Evolutionary conservation across 2,329 filamentous ascomycete genomes (phyloP).

Genomic region (Fusarium sambucinum): DNA sequence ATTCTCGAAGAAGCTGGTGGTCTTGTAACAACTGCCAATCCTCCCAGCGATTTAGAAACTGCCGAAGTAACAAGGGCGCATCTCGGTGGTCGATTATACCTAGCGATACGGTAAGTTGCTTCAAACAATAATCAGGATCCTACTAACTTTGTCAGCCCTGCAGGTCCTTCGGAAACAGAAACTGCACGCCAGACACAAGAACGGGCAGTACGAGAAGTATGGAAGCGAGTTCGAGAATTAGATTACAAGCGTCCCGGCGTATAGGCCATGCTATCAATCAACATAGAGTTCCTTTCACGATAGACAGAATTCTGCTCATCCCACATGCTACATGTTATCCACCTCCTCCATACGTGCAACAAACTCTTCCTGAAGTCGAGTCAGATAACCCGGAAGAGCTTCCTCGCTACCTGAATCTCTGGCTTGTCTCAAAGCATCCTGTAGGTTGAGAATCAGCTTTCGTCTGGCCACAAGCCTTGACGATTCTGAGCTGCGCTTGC

Average conservation of each 20-base stretch:
- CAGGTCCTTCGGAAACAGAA: constrained; percentile 70
- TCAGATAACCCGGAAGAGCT: constrained; percentile 60
- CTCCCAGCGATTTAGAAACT: constrained; percentile 68
- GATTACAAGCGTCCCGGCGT: constrained; percentile 74
- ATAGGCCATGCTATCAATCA: constrained; percentile 7
- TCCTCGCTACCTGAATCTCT: constrained; percentile 71
- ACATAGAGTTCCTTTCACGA: not conserved
- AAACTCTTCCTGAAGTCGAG: constrained; percentile 76
- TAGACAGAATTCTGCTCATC: not conserved
- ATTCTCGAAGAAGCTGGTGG: constrained; percentile 80
- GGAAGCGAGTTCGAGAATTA: constrained; percentile 74
- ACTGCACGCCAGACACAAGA: constrained; percentile 76
- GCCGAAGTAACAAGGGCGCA: constrained; percentile 69
- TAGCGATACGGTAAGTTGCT: constrained; percentile 70
- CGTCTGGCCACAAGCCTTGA: constrained; percentile 72
- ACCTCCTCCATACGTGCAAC: constrained; percentile 76
- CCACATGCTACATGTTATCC: constrained; percentile 54
- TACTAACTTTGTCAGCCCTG: constrained; percentile 62
- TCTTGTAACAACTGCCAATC: constrained; percentile 79
- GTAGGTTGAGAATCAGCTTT: constrained; percentile 78
- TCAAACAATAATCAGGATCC: rapidly evolving
- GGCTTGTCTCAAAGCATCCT: constrained; percentile 78
- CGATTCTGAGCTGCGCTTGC: constrained; percentile 68
- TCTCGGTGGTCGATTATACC: constrained; percentile 76
- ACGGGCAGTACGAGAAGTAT: constrained; percentile 77